Percentiles rank a stretch among this genome's conserved stretches.
These are phyloP conservation scores for Secale cereale DNA, from an alignment of 176 grass and related monocot genomes.

Conservation along the genomic window DNA sequence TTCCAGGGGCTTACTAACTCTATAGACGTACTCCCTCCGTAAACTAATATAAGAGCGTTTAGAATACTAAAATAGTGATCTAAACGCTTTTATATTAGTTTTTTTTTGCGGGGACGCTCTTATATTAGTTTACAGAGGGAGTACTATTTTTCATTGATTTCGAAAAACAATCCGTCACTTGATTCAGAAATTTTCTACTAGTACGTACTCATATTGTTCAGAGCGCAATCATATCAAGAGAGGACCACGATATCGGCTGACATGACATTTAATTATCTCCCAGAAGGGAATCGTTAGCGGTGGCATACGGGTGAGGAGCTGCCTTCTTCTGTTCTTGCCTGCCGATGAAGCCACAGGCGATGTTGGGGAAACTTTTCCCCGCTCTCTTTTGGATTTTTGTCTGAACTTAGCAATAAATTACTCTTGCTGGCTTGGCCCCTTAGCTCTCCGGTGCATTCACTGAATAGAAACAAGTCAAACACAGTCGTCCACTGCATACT, in stretches of 20 bases:
- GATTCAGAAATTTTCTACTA: background rate
- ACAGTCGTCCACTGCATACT: slow-evolving; percentile 13
- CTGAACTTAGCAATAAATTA: slow-evolving; percentile 37
- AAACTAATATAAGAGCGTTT: too few species aligned
- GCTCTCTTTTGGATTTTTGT: slow-evolving; percentile 29
- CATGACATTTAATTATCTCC: slow-evolving; percentile 35
- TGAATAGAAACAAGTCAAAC: slow-evolving; percentile 38
- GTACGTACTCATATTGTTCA: background rate
- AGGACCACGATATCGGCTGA: slow-evolving; percentile 20
- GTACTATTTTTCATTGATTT: too few species aligned
- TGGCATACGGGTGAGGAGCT: slow-evolving; percentile 20
- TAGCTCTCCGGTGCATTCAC: slow-evolving; percentile 21
- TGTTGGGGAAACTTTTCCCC: slow-evolving; percentile 46
- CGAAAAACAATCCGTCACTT: background rate
- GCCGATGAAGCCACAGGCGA: slow-evolving; percentile 20
- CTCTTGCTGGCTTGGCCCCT: background rate
- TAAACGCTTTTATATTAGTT: too few species aligned
- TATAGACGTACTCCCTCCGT: too few species aligned
- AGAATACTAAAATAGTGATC: too few species aligned
- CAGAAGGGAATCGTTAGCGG: slow-evolving; percentile 39
- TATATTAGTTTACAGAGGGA: too few species aligned
- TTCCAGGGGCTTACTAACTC: too few species aligned
- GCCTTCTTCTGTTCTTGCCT: slow-evolving; percentile 32
- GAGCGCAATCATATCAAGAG: background rate
- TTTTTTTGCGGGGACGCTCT: too few species aligned